Evolutionary conservation across 768 basidiomycete species (phyloP).

Genomic region (Termitomyces sp.): DNA sequence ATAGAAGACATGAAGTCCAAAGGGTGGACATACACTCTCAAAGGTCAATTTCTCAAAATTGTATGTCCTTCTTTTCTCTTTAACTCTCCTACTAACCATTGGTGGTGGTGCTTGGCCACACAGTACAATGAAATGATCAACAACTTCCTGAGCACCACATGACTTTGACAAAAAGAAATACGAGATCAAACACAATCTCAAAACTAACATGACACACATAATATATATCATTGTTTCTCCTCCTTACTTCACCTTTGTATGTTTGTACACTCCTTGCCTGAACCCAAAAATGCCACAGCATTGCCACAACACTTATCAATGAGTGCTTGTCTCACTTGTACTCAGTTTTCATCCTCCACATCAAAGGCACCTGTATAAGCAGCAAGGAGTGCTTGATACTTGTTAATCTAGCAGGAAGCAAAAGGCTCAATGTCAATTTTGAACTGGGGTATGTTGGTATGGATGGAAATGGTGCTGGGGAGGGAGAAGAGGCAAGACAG

Average conservation of each 20-base stretch:
- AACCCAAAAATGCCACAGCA: conserved; percentile 79
- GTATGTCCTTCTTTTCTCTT: conserved; percentile 38
- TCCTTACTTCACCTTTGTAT: conserved; percentile 69
- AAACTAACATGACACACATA: conserved; percentile 70
- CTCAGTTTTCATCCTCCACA: conserved; percentile 88
- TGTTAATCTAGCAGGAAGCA: conserved; percentile 91
- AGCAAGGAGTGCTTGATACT: conserved; percentile 85
- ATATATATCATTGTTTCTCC: conserved; percentile 78
- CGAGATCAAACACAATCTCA: conserved; percentile 87
- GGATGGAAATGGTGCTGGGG: neutral
- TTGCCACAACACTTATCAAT: conserved; percentile 92
- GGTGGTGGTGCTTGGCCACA: neutral
- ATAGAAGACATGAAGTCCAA: conserved; percentile 69
- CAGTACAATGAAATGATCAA: conserved; percentile 95
- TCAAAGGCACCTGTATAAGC: conserved; percentile 59
- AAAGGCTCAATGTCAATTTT: conserved; percentile 75
- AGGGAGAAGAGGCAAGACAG: too few species aligned
- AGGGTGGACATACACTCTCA: conserved; percentile 90
- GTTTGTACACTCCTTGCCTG: conserved; percentile 69
- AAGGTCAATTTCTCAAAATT: conserved; percentile 95
- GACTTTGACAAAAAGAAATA: conserved; percentile 93
- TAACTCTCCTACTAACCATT: conserved; percentile 7
- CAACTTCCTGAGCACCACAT: conserved; percentile 78
- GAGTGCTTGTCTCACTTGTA: conserved; percentile 93
- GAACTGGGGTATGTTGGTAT: conserved; percentile 18